Evolutionary conservation across 208 protist species (phyloP).

Genomic region (Leishmania tropica): DNA sequence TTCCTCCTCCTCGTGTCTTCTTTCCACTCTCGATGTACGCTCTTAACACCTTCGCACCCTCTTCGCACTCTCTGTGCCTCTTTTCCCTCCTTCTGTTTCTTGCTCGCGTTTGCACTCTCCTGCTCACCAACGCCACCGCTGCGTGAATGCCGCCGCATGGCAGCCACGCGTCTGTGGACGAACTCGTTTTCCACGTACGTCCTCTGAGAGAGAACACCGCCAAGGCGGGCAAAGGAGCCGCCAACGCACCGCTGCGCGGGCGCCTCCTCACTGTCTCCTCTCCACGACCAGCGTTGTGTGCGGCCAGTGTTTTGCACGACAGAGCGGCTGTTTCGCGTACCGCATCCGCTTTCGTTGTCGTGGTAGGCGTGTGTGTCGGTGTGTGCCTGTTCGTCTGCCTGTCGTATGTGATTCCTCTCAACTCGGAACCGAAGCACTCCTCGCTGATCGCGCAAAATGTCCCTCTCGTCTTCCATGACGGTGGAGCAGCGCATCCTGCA

Average conservation of each 20-base stretch:
- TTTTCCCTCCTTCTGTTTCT: constrained; percentile 8
- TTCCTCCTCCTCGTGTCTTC: too few species aligned
- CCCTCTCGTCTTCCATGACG: constrained; percentile 8
- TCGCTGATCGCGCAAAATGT: background rate
- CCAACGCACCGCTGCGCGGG: background rate
- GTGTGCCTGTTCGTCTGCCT: background rate
- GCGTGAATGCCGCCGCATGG: background rate
- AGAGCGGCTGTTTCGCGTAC: background rate
- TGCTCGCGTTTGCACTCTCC: background rate
- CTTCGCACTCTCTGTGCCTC: background rate
- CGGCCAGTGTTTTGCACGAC: background rate
- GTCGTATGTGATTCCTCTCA: background rate
- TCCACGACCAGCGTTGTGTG: background rate
- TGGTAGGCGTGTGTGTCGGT: background rate
- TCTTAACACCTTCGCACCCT: background rate
- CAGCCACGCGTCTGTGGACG: background rate
- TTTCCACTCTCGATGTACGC: background rate
- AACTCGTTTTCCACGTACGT: background rate
- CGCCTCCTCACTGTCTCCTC: background rate
- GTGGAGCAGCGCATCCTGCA: constrained; percentile 51
- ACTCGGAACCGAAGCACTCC: background rate
- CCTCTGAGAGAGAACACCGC: background rate
- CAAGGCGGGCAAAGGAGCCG: background rate
- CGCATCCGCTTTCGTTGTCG: background rate
- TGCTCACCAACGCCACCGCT: background rate